Evolutionary conservation across 2,329 filamentous ascomycete species (phyloP), one percentile per base, ranked within the genome.

Genomic region (Apiospora aurea): DNA sequence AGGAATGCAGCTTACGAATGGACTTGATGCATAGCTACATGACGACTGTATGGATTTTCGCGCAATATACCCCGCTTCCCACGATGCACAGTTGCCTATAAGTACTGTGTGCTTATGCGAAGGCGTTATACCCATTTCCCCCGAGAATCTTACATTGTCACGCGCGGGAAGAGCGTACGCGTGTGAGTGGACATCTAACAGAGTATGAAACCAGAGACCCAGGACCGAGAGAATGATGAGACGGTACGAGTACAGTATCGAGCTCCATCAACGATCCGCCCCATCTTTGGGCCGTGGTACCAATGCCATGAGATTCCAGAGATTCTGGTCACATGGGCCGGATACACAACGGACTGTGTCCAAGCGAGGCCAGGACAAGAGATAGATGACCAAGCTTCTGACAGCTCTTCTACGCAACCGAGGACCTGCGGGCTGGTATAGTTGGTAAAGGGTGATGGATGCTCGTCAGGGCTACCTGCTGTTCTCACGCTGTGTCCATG

Each of bases 11-110:
- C 57, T n/a, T 18, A 21, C 18, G 29, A 24, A 41, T 14, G 57
- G 57, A 64, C 34, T 41, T 41, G 57, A 64, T 64, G 34, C 34
- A 64, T 64, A n/a, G 29, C 21, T 64, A 38, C 57, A 64, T 41
- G 57, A 64, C 34, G 57, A 64, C 57, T 64, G 29, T 64, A 64
- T 64, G 57, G 21, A 64, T 64, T 64, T 64, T n/a, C 18, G 57
- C 57, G 57, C 57, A 64, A 64, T 64, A 64, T 64, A 64, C 57
- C 57, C 57, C 57, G 3, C 13, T 41, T 24, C 57, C 34, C 49
- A 51, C n/a, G 10, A 51, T 51, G 49, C 49, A 14, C n/a, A 26
- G 49, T 51, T 26, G n/a, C n/a, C n/a, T 13, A 8, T 26, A 51
- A 26, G n/a, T 51, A 24, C 49, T 51, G n/a, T 24, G 49, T 26